Evolutionary conservation across 176 grass and related monocot species (phyloP).

Genomic region (Ampelocalamus luodianensis): DNA sequence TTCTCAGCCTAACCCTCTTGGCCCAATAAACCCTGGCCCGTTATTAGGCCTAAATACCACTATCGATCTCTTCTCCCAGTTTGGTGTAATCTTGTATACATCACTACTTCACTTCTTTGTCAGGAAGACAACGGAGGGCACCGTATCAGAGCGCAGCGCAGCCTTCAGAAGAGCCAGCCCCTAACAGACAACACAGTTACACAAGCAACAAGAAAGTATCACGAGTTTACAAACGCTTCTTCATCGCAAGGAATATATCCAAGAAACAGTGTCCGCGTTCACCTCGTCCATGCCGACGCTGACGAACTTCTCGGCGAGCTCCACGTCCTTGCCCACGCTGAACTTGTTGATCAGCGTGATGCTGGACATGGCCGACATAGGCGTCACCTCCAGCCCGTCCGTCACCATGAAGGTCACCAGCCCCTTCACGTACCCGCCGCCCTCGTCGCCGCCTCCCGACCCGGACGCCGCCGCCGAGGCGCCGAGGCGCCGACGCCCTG

Average conservation of each 20-base stretch:
- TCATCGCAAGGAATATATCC: neutral
- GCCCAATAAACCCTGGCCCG: too few relatives aligned
- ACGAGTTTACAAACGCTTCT: neutral
- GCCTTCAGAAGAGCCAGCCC: conserved; percentile 49
- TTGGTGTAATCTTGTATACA: too few relatives aligned
- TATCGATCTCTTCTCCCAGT: too few relatives aligned
- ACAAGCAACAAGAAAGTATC: too few relatives aligned
- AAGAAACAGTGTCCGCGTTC: neutral
- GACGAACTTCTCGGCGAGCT: conserved; percentile 62
- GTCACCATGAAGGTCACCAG: conserved; percentile 48
- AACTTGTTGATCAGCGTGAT: conserved; percentile 57
- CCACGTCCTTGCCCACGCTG: conserved; percentile 12
- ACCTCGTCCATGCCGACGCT: conserved; percentile 40
- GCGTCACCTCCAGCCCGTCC: conserved; percentile 52
- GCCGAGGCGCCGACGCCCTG: neutral
- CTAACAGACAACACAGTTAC: neutral
- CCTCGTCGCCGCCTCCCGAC: neutral
- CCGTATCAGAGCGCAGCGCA: conserved; percentile 46
- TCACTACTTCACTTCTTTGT: too few relatives aligned
- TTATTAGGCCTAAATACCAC: too few relatives aligned
- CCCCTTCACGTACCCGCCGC: neutral
- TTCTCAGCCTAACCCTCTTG: too few relatives aligned
- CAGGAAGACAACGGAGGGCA: conserved; percentile 55
- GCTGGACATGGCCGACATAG: conserved; percentile 67
- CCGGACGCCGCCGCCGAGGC: too few relatives aligned